Evolutionary conservation across 2,329 filamentous ascomycete genomes (phyloP).

Genomic region (Aspergillus glaucus): DNA sequence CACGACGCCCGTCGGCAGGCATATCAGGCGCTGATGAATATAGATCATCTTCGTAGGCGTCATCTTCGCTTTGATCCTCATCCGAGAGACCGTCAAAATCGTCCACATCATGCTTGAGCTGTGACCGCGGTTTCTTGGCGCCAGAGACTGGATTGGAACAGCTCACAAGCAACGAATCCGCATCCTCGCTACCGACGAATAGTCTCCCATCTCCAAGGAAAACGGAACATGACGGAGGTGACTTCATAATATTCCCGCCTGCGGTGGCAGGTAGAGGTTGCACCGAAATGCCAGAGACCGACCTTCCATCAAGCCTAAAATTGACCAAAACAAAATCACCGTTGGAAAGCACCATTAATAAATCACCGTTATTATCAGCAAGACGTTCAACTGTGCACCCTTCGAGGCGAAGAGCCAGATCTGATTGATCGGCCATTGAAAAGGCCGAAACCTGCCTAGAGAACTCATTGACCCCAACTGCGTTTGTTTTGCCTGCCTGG

Average conservation of each 20-base stretch:
- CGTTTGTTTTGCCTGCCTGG: constrained; percentile 88
- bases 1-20: constrained; percentile 10
- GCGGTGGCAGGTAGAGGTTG: constrained; percentile 56
- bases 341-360: constrained; percentile 73
- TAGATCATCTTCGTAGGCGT: constrained; percentile 50
- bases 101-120: constrained; percentile 48
- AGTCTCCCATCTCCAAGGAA: constrained; percentile 62
- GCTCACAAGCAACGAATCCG: constrained; percentile 73
- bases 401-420: constrained; percentile 73
- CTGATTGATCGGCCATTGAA: constrained; percentile 76
- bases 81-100: constrained; percentile 53
- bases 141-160: constrained; percentile 65
- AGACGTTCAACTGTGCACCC: constrained; percentile 71
- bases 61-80: constrained; percentile 51
- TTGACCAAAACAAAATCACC: constrained; percentile 69
- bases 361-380: constrained; percentile 69
- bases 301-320: constrained; percentile 84
- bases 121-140: constrained; percentile 54
- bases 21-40: constrained; percentile 33
- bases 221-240: constrained; percentile 62
- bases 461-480: constrained; percentile 87
- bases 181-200: constrained; percentile 79
- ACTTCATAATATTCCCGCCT: constrained; percentile 58
- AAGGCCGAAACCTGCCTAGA: constrained; percentile 77
- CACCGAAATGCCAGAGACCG: constrained; percentile 79